Conservation (phyloP, 768 basidiomycete species). For the Suillus subalutaceus region DNA sequence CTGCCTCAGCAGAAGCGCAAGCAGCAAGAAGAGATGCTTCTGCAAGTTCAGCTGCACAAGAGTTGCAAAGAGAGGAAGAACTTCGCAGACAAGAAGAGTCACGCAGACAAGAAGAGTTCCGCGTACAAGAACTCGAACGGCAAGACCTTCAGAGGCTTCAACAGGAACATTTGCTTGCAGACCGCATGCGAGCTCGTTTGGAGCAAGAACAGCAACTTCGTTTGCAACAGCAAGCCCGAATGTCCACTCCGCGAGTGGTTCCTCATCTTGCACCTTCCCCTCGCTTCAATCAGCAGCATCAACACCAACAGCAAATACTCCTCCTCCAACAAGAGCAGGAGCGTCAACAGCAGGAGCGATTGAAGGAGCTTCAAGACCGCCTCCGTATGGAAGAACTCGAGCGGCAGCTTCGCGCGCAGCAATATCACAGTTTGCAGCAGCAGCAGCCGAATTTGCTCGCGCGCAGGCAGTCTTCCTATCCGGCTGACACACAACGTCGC, state of each 20-base stretch:
- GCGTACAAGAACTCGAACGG: slow-evolving; percentile 37
- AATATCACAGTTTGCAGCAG: slow-evolving; percentile 52
- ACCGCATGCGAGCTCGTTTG: slow-evolving; percentile 15
- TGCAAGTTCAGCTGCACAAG: slow-evolving; percentile 45
- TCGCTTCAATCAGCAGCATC: slow-evolving; percentile 76
- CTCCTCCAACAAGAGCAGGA: slow-evolving; percentile 72
- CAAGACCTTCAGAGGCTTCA: slow-evolving; percentile 45
- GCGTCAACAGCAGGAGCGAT: slow-evolving; percentile 56
- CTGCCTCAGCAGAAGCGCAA: slow-evolving; percentile 53
- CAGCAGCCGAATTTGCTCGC: slow-evolving; percentile 43
- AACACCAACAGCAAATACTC: slow-evolving; percentile 71
- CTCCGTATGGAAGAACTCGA: slow-evolving; percentile 67
- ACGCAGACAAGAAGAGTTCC: slow-evolving; percentile 32
- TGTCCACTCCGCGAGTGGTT: slow-evolving; percentile 65
- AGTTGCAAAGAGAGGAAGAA: slow-evolving; percentile 37
- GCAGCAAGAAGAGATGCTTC: slow-evolving; percentile 43
- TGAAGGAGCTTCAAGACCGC: slow-evolving; percentile 66
- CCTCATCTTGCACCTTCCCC: slow-evolving; percentile 64
- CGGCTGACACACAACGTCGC: slow-evolving; percentile 56
- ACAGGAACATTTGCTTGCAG: slow-evolving; percentile 36
- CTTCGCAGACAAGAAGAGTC: slow-evolving; percentile 15
- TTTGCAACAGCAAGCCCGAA: slow-evolving; percentile 41
- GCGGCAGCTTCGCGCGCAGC: slow-evolving; percentile 58
- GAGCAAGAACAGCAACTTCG: slow-evolving; percentile 39
- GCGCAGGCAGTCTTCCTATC: slow-evolving; percentile 42